Evolutionary conservation across 1,284 basidiomycete species (phyloP).

Genomic region (Pyrrhoderma noxium): DNA sequence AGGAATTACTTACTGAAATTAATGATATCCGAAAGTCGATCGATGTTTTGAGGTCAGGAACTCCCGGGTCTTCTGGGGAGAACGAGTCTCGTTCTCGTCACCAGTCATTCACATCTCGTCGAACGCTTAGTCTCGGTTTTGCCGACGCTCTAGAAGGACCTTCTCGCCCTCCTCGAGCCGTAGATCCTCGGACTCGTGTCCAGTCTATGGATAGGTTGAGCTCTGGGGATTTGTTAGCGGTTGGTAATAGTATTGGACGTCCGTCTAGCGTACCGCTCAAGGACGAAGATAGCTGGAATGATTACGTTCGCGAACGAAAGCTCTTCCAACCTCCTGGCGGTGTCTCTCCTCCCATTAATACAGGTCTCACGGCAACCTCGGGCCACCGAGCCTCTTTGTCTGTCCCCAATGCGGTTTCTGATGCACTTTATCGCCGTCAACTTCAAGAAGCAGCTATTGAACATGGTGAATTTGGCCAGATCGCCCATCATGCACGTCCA

Average conservation of each 20-base stretch:
- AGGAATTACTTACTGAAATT: constrained; percentile 68
- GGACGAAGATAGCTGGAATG: constrained; percentile 63
- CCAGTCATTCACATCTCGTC: constrained; percentile 58
- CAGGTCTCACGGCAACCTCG: constrained; percentile 40
- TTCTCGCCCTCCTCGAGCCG: constrained; percentile 56
- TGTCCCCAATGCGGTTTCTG: constrained; percentile 62
- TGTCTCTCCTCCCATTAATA: constrained; percentile 61
- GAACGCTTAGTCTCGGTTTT: constrained; percentile 58
- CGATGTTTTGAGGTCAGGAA: constrained; percentile 61
- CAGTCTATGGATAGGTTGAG: constrained; percentile 61
- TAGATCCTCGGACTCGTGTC: constrained; percentile 56
- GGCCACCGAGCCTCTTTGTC: constrained; percentile 35
- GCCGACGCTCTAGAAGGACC: constrained; percentile 41
- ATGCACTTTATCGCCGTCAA: constrained; percentile 62
- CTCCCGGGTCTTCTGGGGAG: constrained; percentile 49
- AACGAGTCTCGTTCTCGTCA: constrained; percentile 47
- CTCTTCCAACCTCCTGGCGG: constrained; percentile 76
- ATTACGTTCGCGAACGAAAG: constrained; percentile 72
- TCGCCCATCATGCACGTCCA: constrained; percentile 18
- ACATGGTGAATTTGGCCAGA: constrained; percentile 28
- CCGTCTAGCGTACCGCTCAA: constrained; percentile 65
- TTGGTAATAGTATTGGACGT: constrained; percentile 50
- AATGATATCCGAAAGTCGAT: constrained; percentile 71
- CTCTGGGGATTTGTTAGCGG: constrained; percentile 27
- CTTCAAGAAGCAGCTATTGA: constrained; percentile 52